phyloP scores from a whole-genome alignment of 106 monocot species.

The Acorus gramineus region DNA sequence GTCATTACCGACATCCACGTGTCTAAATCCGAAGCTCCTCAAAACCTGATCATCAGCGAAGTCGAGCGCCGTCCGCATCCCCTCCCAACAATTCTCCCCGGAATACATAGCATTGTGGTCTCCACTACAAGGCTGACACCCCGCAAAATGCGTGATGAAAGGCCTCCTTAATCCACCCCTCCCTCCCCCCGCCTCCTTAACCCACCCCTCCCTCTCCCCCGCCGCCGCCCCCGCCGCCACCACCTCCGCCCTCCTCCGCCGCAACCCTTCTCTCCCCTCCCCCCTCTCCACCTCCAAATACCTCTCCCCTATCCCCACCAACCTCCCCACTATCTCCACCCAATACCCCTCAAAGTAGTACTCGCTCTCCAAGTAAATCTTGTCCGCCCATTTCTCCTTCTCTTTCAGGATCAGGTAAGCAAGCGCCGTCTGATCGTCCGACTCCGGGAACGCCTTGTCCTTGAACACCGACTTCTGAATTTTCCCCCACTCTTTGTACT shows the following conservation, averaged over 20 bases:
- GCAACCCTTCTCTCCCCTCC: constrained; percentile 6
- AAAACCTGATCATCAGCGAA: constrained; percentile 68
- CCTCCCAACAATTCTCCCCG: constrained; percentile 43
- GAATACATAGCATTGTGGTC: constrained; percentile 50
- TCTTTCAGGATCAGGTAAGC: constrained; percentile 50
- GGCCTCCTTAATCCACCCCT: constrained; percentile 33
- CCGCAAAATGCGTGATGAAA: constrained; percentile 87
- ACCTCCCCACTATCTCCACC: constrained; percentile 51
- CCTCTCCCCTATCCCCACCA: constrained; percentile 29
- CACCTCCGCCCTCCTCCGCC: constrained; percentile 53
- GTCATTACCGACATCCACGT: constrained; percentile 1
- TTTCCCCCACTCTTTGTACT: constrained; percentile 57
- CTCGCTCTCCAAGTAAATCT: constrained; percentile 52
- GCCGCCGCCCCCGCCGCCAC: constrained; percentile 13
- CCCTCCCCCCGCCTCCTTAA: constrained; percentile 8
- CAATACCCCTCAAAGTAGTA: constrained; percentile 81
- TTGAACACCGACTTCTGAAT: constrained; percentile 26
- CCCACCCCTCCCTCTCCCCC: constrained; percentile 14
- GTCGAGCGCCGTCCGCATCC: constrained; percentile 31
- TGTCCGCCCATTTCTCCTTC: constrained; percentile 41
- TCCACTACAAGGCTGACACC: constrained; percentile 86
- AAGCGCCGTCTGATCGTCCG: constrained; percentile 82
- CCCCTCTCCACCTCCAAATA: constrained; percentile 41
- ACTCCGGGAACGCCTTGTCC: constrained; percentile 55
- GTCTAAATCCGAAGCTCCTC: constrained; percentile 38